These are phyloP conservation scores for Metschnikowia proteae DNA, from an alignment of 805 yeast genomes.

Conservation along the genomic window DNA sequence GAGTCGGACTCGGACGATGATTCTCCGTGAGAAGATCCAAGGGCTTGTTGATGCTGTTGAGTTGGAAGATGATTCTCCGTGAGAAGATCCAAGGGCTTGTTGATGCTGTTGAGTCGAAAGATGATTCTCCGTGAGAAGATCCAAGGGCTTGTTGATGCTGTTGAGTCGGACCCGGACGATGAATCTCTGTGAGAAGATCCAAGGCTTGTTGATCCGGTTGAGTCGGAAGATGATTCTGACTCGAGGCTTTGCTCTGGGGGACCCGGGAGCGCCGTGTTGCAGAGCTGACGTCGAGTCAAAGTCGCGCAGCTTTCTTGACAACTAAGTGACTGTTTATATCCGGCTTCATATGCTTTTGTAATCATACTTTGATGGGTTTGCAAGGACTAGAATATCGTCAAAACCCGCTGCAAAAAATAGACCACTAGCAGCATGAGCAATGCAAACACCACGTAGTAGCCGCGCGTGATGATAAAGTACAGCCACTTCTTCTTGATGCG, in stretches of 20 bases:
- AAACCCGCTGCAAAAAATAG: constrained; percentile 8
- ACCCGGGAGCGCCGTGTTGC: no score
- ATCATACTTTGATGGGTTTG: no score
- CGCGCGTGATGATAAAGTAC: constrained; percentile 50
- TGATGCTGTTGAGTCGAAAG: no score
- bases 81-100: background rate
- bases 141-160: no score
- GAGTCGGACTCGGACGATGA: constrained; percentile 13
- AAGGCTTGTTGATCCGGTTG: background rate
- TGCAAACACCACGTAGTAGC: constrained; percentile 43
- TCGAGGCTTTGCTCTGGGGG: no score
- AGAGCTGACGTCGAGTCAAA: no score
- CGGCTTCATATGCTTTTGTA: no score
- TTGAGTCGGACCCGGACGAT: constrained; percentile 13
- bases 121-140: no score
- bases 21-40: background rate
- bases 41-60: background rate
- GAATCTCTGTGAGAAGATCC: background rate
- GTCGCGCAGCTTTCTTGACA: no score
- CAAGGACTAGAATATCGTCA: background rate
- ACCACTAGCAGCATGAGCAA: constrained; percentile 29
- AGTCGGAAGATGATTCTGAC: no score
- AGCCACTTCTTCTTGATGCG: constrained; percentile 53
- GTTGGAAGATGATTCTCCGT: no score
- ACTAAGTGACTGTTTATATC: no score